Evolutionary conservation across 805 yeast genomes (phyloP).

Genomic region (Candida tallmaniae): DNA sequence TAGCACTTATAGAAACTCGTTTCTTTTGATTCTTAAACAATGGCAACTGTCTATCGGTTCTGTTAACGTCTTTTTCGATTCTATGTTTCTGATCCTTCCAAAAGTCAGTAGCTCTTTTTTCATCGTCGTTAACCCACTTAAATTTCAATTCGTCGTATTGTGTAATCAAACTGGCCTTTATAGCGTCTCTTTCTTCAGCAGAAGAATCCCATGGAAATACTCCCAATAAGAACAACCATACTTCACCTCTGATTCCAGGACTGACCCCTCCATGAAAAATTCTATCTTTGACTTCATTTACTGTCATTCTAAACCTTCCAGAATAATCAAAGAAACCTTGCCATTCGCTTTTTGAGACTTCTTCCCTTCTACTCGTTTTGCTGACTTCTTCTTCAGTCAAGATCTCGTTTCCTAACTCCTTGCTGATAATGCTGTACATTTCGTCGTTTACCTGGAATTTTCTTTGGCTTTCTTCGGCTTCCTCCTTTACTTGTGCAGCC

Average conservation of each 20-base stretch:
- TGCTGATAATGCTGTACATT: constrained; percentile 51
- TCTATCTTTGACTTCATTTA: constrained; percentile 70
- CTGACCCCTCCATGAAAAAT: constrained; percentile 89
- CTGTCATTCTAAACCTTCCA: constrained; percentile 73
- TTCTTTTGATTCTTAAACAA: constrained; percentile 47
- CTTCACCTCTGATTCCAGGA: constrained; percentile 56
- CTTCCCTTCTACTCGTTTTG: constrained; percentile 60
- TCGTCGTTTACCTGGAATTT: constrained; percentile 52
- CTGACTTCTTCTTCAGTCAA: constrained; percentile 57
- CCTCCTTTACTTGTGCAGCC: constrained; percentile 92
- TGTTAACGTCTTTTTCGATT: constrained; percentile 87
- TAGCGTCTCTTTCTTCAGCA: constrained; percentile 56
- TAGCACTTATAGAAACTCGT: constrained; percentile 17
- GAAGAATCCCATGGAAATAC: constrained; percentile 90
- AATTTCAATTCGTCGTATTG: constrained; percentile 62
- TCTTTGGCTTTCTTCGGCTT: constrained; percentile 63
- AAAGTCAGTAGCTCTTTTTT: constrained; percentile 49
- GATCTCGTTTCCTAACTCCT: constrained; percentile 58
- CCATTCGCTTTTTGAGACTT: constrained; percentile 77
- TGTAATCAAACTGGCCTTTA: constrained; percentile 50
- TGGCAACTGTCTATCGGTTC: constrained; percentile 80
- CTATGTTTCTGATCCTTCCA: constrained; percentile 89
- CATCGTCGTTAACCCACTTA: constrained; percentile 62
- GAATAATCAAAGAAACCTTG: constrained; percentile 70
- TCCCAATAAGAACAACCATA: constrained; percentile 81